These are phyloP conservation scores for Citrus cavaleriei DNA, from an alignment of 345 rosid genomes.

Conservation along the genomic window DNA sequence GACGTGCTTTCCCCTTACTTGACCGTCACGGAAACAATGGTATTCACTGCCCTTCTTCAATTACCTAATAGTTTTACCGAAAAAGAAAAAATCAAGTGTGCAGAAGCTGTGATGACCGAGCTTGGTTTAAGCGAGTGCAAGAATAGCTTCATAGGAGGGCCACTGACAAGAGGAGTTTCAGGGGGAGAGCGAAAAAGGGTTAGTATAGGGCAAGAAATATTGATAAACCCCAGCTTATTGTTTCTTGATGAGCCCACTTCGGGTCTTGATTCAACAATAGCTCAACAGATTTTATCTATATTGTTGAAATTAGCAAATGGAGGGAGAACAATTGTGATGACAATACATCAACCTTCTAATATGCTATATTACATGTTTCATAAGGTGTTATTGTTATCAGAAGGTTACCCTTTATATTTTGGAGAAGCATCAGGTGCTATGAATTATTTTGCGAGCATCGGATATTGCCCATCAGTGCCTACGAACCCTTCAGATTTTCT, in stretches of 20 bases:
- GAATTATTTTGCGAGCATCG: constrained; percentile 44
- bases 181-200: constrained; percentile 64
- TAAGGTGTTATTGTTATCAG: constrained; percentile 49
- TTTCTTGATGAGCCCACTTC: constrained; percentile 63
- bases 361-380: constrained; percentile 59
- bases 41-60: constrained; percentile 33
- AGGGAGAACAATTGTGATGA: constrained; percentile 48
- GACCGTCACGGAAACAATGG: constrained; percentile 36
- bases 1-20: constrained; percentile 54
- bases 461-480: constrained; percentile 37
- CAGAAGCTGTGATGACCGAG: constrained; percentile 39
- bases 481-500: constrained; percentile 61
- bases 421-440: constrained; percentile 40
- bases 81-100: constrained; percentile 26
- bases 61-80: constrained; percentile 24
- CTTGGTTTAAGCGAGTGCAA: constrained; percentile 44
- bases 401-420: constrained; percentile 51
- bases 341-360: constrained; percentile 66
- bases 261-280: constrained; percentile 61
- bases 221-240: constrained; percentile 53
- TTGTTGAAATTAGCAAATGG: constrained; percentile 39
- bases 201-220: constrained; percentile 60
- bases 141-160: constrained; percentile 40
- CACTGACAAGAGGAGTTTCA: constrained; percentile 38
- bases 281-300: constrained; percentile 46